These are phyloP conservation scores for Saturnispora kantuleensis DNA, from an alignment of 805 yeast species.

Conservation along the genomic window DNA sequence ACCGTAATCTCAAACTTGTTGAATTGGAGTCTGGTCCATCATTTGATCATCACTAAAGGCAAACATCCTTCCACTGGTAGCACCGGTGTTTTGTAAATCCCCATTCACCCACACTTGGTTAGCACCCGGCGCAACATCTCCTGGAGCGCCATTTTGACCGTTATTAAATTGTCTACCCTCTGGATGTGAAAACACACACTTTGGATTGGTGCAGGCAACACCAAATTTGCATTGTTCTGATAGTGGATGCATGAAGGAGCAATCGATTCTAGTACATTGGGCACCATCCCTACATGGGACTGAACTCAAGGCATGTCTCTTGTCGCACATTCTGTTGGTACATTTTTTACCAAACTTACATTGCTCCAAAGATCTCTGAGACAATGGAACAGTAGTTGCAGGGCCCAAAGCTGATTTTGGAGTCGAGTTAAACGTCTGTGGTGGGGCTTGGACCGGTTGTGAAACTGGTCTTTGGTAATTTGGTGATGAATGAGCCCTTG, in stretches of 20 bases:
- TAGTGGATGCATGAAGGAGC: conserved; percentile 76
- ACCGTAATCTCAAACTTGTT: conserved; percentile 23
- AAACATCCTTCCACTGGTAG: conserved; percentile 55
- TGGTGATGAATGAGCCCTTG: conserved; percentile 78
- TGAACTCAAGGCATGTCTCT: conserved; percentile 71
- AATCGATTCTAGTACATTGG: conserved; percentile 68
- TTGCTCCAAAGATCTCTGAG: conserved; percentile 57
- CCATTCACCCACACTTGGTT: conserved; percentile 27
- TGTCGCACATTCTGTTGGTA: conserved; percentile 68
- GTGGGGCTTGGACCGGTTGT: conserved; percentile 5
- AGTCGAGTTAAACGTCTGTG: conserved; percentile 12
- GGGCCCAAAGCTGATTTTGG: background rate
- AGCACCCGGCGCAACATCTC: conserved; percentile 8
- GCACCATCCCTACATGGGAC: conserved; percentile 77
- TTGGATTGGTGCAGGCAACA: conserved; percentile 56
- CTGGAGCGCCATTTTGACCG: conserved; percentile 9
- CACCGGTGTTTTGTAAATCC: conserved; percentile 14
- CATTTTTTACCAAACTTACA: conserved; percentile 75
- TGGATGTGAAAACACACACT: conserved; percentile 74
- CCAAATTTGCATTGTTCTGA: conserved; percentile 76
- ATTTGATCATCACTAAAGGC: conserved; percentile 71
- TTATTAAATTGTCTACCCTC: conserved; percentile 46
- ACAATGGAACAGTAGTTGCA: background rate
- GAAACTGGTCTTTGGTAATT: conserved; percentile 27
- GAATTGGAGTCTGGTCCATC: conserved; percentile 55